Evolutionary conservation across 352 stramenopile genomes (phyloP).

Genomic region (Globisporangium cederbergense): DNA sequence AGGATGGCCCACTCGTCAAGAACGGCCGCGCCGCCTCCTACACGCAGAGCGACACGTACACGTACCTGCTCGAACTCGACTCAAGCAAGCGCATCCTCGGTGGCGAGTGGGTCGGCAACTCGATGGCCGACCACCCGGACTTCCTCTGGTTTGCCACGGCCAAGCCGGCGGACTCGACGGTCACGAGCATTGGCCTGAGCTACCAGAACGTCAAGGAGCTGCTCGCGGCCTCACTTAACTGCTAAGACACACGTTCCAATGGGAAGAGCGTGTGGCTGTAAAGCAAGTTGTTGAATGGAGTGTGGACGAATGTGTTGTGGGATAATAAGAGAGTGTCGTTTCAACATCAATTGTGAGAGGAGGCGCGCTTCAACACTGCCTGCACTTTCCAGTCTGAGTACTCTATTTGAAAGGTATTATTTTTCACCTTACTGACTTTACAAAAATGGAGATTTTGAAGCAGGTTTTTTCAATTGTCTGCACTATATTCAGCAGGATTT

Average conservation of each 20-base stretch:
- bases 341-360: too few relatives aligned
- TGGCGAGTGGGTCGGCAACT: conserved; percentile 20
- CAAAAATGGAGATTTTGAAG: too few relatives aligned
- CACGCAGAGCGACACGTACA: conserved; percentile 13
- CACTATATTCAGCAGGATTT: too few relatives aligned
- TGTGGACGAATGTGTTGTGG: too few relatives aligned
- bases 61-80: conserved; percentile 21
- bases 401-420: too few relatives aligned
- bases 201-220: conserved; percentile 16
- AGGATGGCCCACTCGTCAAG: conserved; percentile 15
- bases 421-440: too few relatives aligned
- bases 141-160: conserved; percentile 14
- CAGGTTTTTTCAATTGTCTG: too few relatives aligned
- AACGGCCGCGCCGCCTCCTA: conserved; percentile 8
- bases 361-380: too few relatives aligned
- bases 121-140: conserved; percentile 14
- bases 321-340: too few relatives aligned
- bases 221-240: background rate
- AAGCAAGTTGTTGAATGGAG: background rate
- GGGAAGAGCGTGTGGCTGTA: background rate
- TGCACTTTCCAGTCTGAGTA: too few relatives aligned
- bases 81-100: conserved; percentile 14
- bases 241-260: conserved; percentile 15
- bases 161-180: conserved; percentile 10
- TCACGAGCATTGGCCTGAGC: conserved; percentile 12